phyloP scores from a whole-genome alignment of 1,284 basidiomycete genomes.

The Papiliotrema flavescens region DNA sequence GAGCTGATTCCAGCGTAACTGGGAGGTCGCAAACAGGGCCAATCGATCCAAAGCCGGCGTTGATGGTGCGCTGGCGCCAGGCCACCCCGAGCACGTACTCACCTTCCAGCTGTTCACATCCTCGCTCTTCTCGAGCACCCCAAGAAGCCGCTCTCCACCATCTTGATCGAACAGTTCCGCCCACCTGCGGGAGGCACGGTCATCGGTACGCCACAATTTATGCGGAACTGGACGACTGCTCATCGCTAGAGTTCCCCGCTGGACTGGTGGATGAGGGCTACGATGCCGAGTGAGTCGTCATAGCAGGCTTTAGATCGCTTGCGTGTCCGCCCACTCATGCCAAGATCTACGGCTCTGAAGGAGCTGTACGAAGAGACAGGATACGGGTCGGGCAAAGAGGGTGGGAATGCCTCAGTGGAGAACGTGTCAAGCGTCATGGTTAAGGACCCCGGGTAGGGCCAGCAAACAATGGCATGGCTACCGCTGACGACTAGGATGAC shows the following conservation, averaged over 20 bases:
- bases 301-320: no score
- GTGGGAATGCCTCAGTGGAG: constrained; percentile 53
- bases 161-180: constrained; percentile 84
- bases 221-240: neutral
- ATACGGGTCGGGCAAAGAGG: constrained; percentile 55
- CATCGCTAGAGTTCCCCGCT: constrained; percentile 69
- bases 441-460: constrained; percentile 60
- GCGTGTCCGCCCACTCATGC: neutral
- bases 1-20: constrained; percentile 59
- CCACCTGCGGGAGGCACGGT: constrained; percentile 71
- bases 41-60: constrained; percentile 69
- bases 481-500: constrained; percentile 42
- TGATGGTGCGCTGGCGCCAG: constrained; percentile 77
- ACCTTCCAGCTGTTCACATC: constrained; percentile 65
- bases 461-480: neutral
- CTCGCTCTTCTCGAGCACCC: constrained; percentile 72
- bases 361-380: constrained; percentile 91
- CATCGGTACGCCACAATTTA: constrained; percentile 63
- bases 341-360: constrained; percentile 62
- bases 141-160: constrained; percentile 58
- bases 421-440: constrained; percentile 68
- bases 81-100: no score
- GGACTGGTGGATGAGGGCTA: constrained; percentile 80
- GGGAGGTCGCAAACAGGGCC: constrained; percentile 81
- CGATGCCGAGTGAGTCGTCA: constrained; percentile 59